A percentile compares a stretch with the other conserved stretches of the same genome.
These are phyloP conservation scores for Sphaerulina vaccinii DNA, from an alignment of 2,329 filamentous ascomycete species.

Conservation along the genomic window DNA sequence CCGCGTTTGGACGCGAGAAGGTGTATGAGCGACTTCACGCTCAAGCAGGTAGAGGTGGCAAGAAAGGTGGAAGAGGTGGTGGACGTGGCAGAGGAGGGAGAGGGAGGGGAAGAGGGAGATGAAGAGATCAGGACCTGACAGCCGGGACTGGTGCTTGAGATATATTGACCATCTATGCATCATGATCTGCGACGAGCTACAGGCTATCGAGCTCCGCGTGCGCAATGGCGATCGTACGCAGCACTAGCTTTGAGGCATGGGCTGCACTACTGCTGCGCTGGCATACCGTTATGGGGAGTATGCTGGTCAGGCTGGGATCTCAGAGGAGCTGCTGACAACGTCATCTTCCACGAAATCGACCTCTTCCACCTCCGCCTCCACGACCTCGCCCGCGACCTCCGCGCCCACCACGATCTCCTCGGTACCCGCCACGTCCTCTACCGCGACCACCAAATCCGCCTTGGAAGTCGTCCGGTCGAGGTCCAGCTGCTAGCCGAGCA, in stretches of 20 bases:
- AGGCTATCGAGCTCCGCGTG: no score
- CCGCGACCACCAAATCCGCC: slow-evolving; percentile 28
- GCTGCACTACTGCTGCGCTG: no score
- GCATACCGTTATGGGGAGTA: no score
- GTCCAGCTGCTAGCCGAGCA: slow-evolving; percentile 58
- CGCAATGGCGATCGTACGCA: no score
- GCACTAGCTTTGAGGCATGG: no score
- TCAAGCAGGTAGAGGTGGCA: slow-evolving; percentile 38
- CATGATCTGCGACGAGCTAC: background rate
- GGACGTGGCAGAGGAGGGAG: slow-evolving; percentile 38
- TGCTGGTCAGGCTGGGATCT: no score
- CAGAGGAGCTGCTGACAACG: background rate
- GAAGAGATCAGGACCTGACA: background rate
- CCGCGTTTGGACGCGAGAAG: slow-evolving; percentile 69
- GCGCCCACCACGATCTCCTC: slow-evolving; percentile 27
- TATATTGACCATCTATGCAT: background rate
- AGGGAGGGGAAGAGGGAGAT: slow-evolving; percentile 37
- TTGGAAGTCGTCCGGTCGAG: slow-evolving; percentile 44
- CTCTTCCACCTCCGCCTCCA: slow-evolving; percentile 24
- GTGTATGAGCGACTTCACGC: slow-evolving; percentile 60
- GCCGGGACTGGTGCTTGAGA: no score
- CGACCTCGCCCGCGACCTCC: slow-evolving; percentile 16
- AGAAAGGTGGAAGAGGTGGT: slow-evolving; percentile 41
- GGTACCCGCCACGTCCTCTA: slow-evolving; percentile 26
- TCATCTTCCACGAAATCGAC: slow-evolving; percentile 17